phyloP scores from a whole-genome alignment of 208 protist species.

The Acanthamoeba royreba region DNA sequence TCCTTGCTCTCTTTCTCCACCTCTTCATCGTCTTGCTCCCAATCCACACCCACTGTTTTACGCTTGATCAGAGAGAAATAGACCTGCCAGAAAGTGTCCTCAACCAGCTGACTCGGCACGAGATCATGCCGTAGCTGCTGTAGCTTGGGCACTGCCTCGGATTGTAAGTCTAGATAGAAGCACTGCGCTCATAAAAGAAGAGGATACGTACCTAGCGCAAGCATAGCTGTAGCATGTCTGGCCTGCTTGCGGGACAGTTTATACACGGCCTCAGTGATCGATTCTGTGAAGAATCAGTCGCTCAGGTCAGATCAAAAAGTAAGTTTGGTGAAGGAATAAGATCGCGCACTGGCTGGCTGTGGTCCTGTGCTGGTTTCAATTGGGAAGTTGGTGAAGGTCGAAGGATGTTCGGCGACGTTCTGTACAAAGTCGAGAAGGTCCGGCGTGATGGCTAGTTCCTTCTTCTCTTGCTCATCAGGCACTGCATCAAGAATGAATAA shows the following conservation, averaged over 20 bases:
- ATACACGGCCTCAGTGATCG: neutral
- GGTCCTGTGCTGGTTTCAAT: neutral
- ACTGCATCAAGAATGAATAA: too few species aligned
- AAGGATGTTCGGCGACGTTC: slow-evolving; percentile 3
- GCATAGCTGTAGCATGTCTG: neutral
- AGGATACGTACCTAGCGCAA: neutral
- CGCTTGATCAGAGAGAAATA: neutral
- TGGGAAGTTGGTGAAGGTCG: neutral
- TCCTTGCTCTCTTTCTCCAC: neutral
- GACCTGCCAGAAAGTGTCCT: neutral
- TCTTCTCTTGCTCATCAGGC: neutral
- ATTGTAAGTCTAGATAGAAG: neutral
- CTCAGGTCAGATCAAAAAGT: neutral
- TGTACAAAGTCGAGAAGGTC: slow-evolving; percentile 2
- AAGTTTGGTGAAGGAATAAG: neutral
- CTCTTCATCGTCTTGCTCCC: neutral
- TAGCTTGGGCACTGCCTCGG: neutral
- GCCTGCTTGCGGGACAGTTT: neutral
- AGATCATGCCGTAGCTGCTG: neutral
- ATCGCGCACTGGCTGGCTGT: neutral
- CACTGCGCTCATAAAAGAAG: neutral
- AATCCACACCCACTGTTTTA: neutral
- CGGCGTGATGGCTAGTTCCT: neutral
- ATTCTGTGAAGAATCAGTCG: neutral
- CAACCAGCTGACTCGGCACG: neutral